Percentiles rank a stretch among this genome's conserved stretches.
These are phyloP conservation scores for Nasturtium officinale DNA, from an alignment of 345 rosid genomes.

Conservation along the genomic window DNA sequence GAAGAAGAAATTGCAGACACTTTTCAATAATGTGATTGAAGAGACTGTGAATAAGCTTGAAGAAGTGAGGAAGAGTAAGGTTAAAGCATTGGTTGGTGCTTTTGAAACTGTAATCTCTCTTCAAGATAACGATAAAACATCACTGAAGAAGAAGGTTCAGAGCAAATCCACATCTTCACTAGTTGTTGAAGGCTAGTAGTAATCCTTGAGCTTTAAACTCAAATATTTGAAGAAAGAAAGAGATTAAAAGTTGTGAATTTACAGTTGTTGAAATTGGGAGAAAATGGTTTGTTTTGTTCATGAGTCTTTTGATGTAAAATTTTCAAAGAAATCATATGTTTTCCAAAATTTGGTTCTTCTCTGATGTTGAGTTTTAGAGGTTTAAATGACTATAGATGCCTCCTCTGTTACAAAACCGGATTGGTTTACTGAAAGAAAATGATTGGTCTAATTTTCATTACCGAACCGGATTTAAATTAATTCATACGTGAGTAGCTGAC, in stretches of 20 bases:
- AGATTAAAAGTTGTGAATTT: slow-evolving; percentile 29
- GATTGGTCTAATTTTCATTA: neutral
- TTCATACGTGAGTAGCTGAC: slow-evolving; percentile 10
- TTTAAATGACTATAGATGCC: neutral
- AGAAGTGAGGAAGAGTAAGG: slow-evolving; percentile 89
- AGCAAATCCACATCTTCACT: slow-evolving; percentile 16
- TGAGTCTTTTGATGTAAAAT: slow-evolving; percentile 25
- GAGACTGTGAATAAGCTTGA: slow-evolving; percentile 89
- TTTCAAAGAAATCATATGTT: slow-evolving; percentile 7
- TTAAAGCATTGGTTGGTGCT: slow-evolving; percentile 96
- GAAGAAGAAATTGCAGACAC: slow-evolving; percentile 65
- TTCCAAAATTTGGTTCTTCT: neutral
- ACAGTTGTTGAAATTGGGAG: neutral
- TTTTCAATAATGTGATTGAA: slow-evolving; percentile 91
- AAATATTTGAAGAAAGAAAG: neutral
- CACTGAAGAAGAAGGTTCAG: slow-evolving; percentile 38
- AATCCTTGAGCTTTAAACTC: neutral
- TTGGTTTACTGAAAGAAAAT: too few relatives aligned
- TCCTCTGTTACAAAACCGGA: neutral
- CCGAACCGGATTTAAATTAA: slow-evolving; percentile 18
- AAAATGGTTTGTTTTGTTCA: neutral
- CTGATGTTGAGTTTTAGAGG: neutral
- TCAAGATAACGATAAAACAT: slow-evolving; percentile 58
- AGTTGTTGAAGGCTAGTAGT: slow-evolving; percentile 30
- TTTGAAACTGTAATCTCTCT: slow-evolving; percentile 95